Conservation (phyloP, 1,139 yeast genomes). For the Barnettozyma hawaiiensis region DNA sequence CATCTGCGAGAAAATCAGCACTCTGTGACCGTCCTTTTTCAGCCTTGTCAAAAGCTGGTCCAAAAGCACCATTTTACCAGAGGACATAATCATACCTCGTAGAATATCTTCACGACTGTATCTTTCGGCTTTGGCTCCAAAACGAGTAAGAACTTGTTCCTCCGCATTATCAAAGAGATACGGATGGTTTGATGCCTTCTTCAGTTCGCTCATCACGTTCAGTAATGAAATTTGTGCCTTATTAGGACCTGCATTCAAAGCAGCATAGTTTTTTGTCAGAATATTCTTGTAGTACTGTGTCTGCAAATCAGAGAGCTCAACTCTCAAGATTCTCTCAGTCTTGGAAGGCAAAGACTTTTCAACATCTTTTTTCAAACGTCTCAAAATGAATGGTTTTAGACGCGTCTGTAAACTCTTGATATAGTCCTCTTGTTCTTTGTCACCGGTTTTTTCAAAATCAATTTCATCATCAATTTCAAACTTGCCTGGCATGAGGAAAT, state of each 20-base stretch:
- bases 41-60: slow-evolving; percentile 83
- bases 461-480: slow-evolving; percentile 88
- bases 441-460: slow-evolving; percentile 78
- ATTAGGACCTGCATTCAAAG: slow-evolving; percentile 63
- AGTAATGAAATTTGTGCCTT: slow-evolving; percentile 81
- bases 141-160: slow-evolving; percentile 63
- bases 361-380: slow-evolving; percentile 94
- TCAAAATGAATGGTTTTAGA: slow-evolving; percentile 83
- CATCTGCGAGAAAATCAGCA: slow-evolving; percentile 93
- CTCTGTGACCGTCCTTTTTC: slow-evolving; percentile 92
- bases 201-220: slow-evolving; percentile 91
- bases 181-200: slow-evolving; percentile 96
- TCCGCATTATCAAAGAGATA: slow-evolving; percentile 93
- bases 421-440: slow-evolving; percentile 79
- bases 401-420: slow-evolving; percentile 80
- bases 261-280: slow-evolving; percentile 83
- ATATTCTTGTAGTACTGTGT: slow-evolving; percentile 93
- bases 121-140: slow-evolving; percentile 43
- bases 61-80: slow-evolving; percentile 94
- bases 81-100: slow-evolving; percentile 92
- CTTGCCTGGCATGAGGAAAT: slow-evolving; percentile 94
- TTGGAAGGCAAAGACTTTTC: slow-evolving; percentile 94
- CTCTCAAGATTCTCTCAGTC: slow-evolving; percentile 90
- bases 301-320: slow-evolving; percentile 90
- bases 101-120: slow-evolving; percentile 71